These are phyloP conservation scores for Yamadazyma triangularis DNA, from an alignment of 1,139 yeast species.

Conservation along the genomic window DNA sequence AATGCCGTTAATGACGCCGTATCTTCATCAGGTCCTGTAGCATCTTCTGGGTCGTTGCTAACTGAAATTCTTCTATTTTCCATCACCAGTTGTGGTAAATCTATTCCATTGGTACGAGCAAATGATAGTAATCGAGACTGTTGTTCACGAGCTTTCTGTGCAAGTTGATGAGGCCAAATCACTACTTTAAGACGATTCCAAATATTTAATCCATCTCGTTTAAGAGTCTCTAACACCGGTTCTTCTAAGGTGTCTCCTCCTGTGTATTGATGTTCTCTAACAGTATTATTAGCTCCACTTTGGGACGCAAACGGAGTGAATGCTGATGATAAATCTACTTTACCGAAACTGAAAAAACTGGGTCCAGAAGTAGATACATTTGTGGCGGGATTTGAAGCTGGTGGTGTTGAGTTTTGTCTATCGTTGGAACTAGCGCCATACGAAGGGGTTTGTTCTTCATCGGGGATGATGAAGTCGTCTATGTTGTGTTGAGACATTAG, in stretches of 20 bases:
- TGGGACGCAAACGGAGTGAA: conserved; percentile 34
- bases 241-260: conserved; percentile 88
- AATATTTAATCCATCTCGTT: conserved; percentile 64
- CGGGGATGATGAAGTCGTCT: conserved; percentile 25
- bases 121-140: conserved; percentile 40
- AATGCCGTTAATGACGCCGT: conserved; percentile 27
- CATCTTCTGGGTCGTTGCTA: conserved; percentile 6
- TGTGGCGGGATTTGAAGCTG: conserved; percentile 1
- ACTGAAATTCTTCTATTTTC: conserved; percentile 27
- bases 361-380: conserved; percentile 6
- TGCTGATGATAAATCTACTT: conserved; percentile 36
- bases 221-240: conserved; percentile 65
- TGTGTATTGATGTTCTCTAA: conserved; percentile 67
- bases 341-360: conserved; percentile 23
- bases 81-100: conserved; percentile 36
- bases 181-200: conserved; percentile 63
- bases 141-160: conserved; percentile 39
- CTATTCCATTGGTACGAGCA: conserved; percentile 43
- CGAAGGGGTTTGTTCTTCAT: conserved; percentile 13
- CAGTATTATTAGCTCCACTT: conserved; percentile 42
- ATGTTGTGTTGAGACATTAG: conserved; percentile 14
- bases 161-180: conserved; percentile 62
- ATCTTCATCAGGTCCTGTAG: conserved; percentile 6
- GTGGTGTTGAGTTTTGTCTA: conserved; percentile 2
- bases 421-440: conserved; percentile 1